A percentile compares a stretch with the other conserved stretches of the same genome.
Conservation (phyloP, 805 yeast species). For the Hanseniaspora lachancei region DNA sequence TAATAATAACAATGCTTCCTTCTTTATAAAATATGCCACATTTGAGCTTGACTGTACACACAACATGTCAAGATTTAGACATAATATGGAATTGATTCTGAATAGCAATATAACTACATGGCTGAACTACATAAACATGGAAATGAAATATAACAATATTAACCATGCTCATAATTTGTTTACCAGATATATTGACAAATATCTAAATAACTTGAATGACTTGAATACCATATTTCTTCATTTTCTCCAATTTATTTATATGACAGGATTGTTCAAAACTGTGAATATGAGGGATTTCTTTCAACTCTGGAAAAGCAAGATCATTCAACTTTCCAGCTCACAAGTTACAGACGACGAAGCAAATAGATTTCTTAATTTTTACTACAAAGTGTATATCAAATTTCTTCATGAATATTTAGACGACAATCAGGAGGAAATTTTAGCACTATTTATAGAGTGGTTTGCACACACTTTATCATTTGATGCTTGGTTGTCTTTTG, state of each 20-base stretch:
- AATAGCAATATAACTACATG: conserved; percentile 74
- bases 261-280: background rate
- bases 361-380: conserved; percentile 26
- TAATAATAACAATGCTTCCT: conserved; percentile 38
- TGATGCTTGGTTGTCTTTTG: background rate
- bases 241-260: background rate
- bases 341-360: conserved; percentile 18
- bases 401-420: background rate
- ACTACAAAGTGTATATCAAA: background rate
- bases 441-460: background rate
- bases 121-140: conserved; percentile 71
- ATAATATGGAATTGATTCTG: conserved; percentile 77
- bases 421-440: background rate
- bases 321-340: background rate
- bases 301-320: background rate
- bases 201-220: conserved; percentile 41
- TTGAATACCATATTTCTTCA: background rate
- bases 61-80: conserved; percentile 67
- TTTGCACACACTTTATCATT: conserved; percentile 2
- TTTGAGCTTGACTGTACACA: conserved; percentile 66
- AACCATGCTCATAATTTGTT: conserved; percentile 82
- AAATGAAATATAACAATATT: conserved; percentile 54
- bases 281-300: background rate
- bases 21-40: conserved; percentile 79
- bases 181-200: conserved; percentile 56